Conservation (phyloP, 768 basidiomycete species). For the Lentinula raphanica region DNA sequence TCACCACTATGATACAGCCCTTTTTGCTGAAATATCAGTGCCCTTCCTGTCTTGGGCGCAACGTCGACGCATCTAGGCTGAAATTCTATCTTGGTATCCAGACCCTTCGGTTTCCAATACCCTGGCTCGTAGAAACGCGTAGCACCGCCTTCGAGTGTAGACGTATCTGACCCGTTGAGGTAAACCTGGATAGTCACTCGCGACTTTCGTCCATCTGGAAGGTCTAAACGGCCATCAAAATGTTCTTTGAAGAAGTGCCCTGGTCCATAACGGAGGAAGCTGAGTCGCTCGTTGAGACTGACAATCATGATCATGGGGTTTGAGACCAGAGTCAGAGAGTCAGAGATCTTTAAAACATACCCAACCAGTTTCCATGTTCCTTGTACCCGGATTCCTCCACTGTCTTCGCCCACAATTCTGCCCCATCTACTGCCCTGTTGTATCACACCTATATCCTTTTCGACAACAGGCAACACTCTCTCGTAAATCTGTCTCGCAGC, state of each 20-base stretch:
- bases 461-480: constrained; percentile 31
- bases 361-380: constrained; percentile 31
- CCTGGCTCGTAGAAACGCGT: constrained; percentile 35
- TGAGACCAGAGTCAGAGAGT: too few relatives aligned
- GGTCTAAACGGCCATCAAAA: constrained; percentile 31
- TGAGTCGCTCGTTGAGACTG: constrained; percentile 38
- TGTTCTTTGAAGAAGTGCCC: constrained; percentile 36
- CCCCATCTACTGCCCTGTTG: constrained; percentile 27
- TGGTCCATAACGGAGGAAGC: constrained; percentile 38
- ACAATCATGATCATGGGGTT: too few relatives aligned
- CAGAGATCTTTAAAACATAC: constrained; percentile 16
- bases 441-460: constrained; percentile 30
- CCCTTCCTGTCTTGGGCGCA: constrained; percentile 35
- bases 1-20: constrained; percentile 37
- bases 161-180: constrained; percentile 26
- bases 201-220: constrained; percentile 32
- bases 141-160: constrained; percentile 28
- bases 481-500: constrained; percentile 30
- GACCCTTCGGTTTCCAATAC: constrained; percentile 4
- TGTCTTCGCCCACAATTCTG: constrained; percentile 22
- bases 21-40: constrained; percentile 37
- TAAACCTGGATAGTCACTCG: constrained; percentile 41
- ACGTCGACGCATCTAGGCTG: constrained; percentile 30
- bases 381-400: constrained; percentile 20
- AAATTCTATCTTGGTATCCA: not conserved